Evolutionary conservation across 225 moss, liverwort and hornwort genomes (phyloP).

Genomic region (Asterella californica): DNA sequence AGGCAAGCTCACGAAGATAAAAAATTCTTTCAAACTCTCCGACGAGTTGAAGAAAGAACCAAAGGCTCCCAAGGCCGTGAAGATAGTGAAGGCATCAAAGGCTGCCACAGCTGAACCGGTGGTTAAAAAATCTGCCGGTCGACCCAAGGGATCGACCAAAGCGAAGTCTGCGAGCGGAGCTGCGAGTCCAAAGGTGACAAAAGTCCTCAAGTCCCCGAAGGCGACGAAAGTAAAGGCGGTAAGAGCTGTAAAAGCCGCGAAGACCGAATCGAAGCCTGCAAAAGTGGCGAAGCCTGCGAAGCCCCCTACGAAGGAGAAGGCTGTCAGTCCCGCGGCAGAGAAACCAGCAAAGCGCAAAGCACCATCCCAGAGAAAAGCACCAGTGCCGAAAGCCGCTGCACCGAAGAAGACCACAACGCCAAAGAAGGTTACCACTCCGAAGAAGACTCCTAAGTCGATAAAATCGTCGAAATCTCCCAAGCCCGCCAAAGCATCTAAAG

Average conservation of each 20-base stretch:
- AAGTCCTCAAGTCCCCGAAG: slow-evolving; percentile 51
- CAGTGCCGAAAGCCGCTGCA: slow-evolving; percentile 16
- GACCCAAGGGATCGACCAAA: slow-evolving; percentile 37
- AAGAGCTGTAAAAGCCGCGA: slow-evolving; percentile 25
- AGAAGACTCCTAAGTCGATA: slow-evolving; percentile 55
- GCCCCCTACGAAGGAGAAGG: slow-evolving; percentile 36
- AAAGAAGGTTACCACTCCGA: slow-evolving; percentile 53
- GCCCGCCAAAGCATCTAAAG: slow-evolving; percentile 48
- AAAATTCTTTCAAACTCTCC: slow-evolving; percentile 83
- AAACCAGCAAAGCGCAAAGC: slow-evolving; percentile 63
- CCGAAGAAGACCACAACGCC: slow-evolving; percentile 44
- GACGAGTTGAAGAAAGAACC: slow-evolving; percentile 81
- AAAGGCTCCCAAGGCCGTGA: slow-evolving; percentile 43
- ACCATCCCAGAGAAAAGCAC: slow-evolving; percentile 41
- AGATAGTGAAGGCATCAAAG: slow-evolving; percentile 34
- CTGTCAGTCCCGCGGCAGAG: slow-evolving; percentile 27
- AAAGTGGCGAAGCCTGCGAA: slow-evolving; percentile 49
- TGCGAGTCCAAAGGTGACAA: slow-evolving; percentile 38
- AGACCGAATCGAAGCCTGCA: slow-evolving; percentile 40
- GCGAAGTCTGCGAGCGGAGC: slow-evolving; percentile 39
- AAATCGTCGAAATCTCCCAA: slow-evolving; percentile 51
- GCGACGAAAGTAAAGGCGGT: slow-evolving; percentile 26
- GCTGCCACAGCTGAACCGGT: slow-evolving; percentile 35
- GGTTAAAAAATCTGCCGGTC: slow-evolving; percentile 53
- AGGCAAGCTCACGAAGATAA: slow-evolving; percentile 79